Percentiles rank a stretch among this genome's conserved stretches.
Evolutionary conservation across 1,284 basidiomycete genomes (phyloP).

Genomic region (Melanopsichium pennsylvanicum): DNA sequence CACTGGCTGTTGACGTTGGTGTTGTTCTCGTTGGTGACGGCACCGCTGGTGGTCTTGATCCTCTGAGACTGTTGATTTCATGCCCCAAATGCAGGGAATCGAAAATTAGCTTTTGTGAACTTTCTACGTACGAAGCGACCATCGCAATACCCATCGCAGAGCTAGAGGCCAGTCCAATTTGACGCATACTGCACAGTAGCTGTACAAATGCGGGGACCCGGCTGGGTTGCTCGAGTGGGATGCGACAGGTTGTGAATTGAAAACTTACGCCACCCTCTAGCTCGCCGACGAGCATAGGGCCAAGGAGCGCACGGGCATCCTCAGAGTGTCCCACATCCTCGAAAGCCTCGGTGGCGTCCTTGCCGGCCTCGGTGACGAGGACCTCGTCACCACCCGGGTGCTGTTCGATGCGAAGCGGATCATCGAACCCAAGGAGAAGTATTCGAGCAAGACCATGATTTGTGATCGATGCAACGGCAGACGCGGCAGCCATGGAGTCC

Average conservation of each 20-base stretch:
- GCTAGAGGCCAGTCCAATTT: too few species aligned
- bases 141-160: too few species aligned
- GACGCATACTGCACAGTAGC: too few species aligned
- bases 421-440: too few species aligned
- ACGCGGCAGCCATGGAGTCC: too few species aligned
- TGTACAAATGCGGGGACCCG: too few species aligned
- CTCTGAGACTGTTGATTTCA: slow-evolving; percentile 19
- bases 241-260: not conserved
- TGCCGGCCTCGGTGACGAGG: slow-evolving; percentile 87
- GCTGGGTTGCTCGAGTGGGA: not conserved
- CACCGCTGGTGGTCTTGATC: slow-evolving; percentile 47
- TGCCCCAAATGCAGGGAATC: not conserved
- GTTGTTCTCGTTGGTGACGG: slow-evolving; percentile 50
- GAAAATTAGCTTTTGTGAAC: not conserved
- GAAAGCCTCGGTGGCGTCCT: slow-evolving; percentile 97
- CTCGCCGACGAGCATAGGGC: slow-evolving; percentile 69
- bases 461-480: too few species aligned
- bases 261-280: slow-evolving; percentile 68
- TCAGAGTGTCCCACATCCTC: slow-evolving; percentile 99
- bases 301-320: slow-evolving; percentile 89
- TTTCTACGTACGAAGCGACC: not conserved
- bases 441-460: too few species aligned
- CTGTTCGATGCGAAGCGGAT: slow-evolving; percentile 15
- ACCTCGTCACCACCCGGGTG: slow-evolving; percentile 99
- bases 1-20: slow-evolving; percentile 54